These are phyloP conservation scores for Vitis hybrid DNA, from an alignment of 177 flowering plant species.

Conservation along the genomic window DNA sequence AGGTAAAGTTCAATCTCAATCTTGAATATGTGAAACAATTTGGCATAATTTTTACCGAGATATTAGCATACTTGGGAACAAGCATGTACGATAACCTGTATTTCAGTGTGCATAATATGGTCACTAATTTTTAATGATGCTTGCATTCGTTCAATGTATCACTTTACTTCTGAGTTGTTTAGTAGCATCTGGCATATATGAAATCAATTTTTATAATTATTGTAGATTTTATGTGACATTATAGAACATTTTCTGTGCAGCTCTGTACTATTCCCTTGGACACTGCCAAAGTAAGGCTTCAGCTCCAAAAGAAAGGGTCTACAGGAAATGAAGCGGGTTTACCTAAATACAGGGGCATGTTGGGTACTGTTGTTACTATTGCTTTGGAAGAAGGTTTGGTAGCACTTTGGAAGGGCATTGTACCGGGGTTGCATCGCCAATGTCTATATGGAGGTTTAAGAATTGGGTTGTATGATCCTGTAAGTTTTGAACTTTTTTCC, in stretches of 20 bases:
- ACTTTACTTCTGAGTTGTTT: too few species aligned
- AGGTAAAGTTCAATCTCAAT: too few species aligned
- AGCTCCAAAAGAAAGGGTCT: constrained; percentile 73
- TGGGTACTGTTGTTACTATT: constrained; percentile 81
- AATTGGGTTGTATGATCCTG: constrained; percentile 87
- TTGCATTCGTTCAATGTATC: too few species aligned
- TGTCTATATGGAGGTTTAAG: constrained; percentile 86
- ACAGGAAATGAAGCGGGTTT: constrained; percentile 43
- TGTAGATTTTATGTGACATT: background rate
- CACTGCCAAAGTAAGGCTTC: constrained; percentile 94
- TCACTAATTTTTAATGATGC: too few species aligned
- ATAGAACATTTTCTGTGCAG: constrained; percentile 38
- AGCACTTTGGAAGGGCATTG: constrained; percentile 91
- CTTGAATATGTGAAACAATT: too few species aligned
- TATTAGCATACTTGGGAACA: too few species aligned
- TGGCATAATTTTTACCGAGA: too few species aligned
- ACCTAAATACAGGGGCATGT: constrained; percentile 80
- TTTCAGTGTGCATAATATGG: too few species aligned
- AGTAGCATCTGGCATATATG: too few species aligned
- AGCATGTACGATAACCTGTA: too few species aligned
- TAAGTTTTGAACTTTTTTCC: constrained; percentile 31
- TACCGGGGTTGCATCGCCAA: constrained; percentile 95
- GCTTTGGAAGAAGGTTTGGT: constrained; percentile 86
- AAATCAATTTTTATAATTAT: too few species aligned
- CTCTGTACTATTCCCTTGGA: constrained; percentile 90